A percentile compares a stretch with the other conserved stretches of the same genome.
These are phyloP conservation scores for Bimuria novae-zelandiae DNA, from an alignment of 2,329 filamentous ascomycete species.

Conservation along the genomic window DNA sequence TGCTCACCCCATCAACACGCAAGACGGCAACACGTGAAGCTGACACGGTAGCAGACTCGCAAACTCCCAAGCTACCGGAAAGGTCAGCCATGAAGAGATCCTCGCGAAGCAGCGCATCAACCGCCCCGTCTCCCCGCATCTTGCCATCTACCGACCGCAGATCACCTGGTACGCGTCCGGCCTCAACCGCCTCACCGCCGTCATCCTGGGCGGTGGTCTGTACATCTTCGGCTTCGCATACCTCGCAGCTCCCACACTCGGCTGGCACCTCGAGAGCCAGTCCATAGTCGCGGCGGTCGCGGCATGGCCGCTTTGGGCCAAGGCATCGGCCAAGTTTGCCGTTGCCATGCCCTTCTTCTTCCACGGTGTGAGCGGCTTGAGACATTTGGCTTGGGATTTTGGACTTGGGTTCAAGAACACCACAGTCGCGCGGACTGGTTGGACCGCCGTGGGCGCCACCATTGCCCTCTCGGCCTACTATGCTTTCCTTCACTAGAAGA, in stretches of 20 bases:
- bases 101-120: conserved; percentile 79
- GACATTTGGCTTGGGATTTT: conserved; percentile 73
- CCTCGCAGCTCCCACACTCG: conserved; percentile 76
- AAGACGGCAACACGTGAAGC: conserved; percentile 9
- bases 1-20: conserved; percentile 1
- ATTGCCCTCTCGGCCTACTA: conserved; percentile 46
- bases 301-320: conserved; percentile 61
- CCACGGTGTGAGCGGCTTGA: conserved; percentile 70
- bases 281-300: conserved; percentile 68
- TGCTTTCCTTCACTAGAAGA: conserved; percentile 26
- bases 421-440: conserved; percentile 68
- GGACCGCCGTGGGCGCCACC: conserved; percentile 64
- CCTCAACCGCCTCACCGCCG: conserved; percentile 84
- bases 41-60: conserved; percentile 46
- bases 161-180: conserved; percentile 81
- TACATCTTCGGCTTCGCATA: conserved; percentile 84
- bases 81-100: conserved; percentile 63
- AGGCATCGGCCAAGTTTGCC: conserved; percentile 63
- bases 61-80: conserved; percentile 55
- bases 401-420: conserved; percentile 66
- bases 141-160: conserved; percentile 82
- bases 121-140: conserved; percentile 84
- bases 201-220: conserved; percentile 69
- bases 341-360: conserved; percentile 70
- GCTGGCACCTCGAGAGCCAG: conserved; percentile 69